phyloP scores from a whole-genome alignment of 2,329 filamentous ascomycete genomes.

The Penicillium sp. region DNA sequence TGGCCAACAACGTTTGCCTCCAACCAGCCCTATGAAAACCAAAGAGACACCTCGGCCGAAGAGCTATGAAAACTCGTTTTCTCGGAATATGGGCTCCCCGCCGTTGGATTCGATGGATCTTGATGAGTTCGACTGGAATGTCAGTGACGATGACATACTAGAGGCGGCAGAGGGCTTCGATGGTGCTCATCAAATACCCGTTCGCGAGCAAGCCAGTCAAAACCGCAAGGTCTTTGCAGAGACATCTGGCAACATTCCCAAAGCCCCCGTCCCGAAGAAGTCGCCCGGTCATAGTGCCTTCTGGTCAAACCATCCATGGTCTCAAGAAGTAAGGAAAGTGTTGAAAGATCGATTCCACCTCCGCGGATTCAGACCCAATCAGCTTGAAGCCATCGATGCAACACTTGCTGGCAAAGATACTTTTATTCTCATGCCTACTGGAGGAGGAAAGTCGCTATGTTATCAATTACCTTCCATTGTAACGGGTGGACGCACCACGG shows the following conservation, averaged over 20 bases:
- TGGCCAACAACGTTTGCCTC: slow-evolving; percentile 1
- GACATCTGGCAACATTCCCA: slow-evolving; percentile 40
- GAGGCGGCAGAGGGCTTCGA: slow-evolving; percentile 42
- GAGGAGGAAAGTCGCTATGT: slow-evolving; percentile 93
- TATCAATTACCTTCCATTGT: slow-evolving; percentile 92
- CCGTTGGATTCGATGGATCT: slow-evolving; percentile 19
- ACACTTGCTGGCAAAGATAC: slow-evolving; percentile 83
- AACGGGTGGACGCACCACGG: slow-evolving; percentile 71
- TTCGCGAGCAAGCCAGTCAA: slow-evolving; percentile 14
- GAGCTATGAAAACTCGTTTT: slow-evolving; percentile 30
- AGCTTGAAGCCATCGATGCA: slow-evolving; percentile 93
- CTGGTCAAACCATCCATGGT: slow-evolving; percentile 73
- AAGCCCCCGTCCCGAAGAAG: slow-evolving; percentile 32
- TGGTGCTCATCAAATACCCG: slow-evolving; percentile 21
- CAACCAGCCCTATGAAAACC: slow-evolving; percentile 3
- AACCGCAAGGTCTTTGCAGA: slow-evolving; percentile 42
- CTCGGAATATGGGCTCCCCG: slow-evolving; percentile 45
- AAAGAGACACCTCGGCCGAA: slow-evolving; percentile 5
- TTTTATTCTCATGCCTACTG: slow-evolving; percentile 97
- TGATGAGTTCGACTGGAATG: slow-evolving; percentile 45
- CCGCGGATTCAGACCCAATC: slow-evolving; percentile 82
- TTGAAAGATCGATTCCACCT: slow-evolving; percentile 81
- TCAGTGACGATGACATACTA: slow-evolving; percentile 48
- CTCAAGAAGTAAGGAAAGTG: slow-evolving; percentile 74
- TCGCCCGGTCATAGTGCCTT: slow-evolving; percentile 31